Conservation (phyloP, 495 filamentous ascomycete genomes). For the Hyaloscypha finlandica region DNA sequence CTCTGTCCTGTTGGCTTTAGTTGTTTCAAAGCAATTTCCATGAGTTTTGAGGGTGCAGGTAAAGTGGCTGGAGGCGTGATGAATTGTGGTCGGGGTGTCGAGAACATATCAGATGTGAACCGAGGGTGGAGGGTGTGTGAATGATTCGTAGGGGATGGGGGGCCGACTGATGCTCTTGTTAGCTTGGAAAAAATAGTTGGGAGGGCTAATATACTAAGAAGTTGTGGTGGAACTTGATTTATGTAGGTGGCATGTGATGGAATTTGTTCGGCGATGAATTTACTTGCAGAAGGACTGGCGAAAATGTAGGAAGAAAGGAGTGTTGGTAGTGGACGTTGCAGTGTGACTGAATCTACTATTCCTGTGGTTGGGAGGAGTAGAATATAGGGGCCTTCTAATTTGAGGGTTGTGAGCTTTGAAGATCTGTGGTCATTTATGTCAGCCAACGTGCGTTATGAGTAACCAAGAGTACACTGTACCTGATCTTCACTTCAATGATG, state of each 20-base stretch:
- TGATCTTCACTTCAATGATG: background rate
- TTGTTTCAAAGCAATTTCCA: background rate
- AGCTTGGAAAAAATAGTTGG: background rate
- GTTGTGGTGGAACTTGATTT: constrained; percentile 24
- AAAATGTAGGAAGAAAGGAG: constrained; percentile 17
- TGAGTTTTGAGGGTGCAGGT: background rate
- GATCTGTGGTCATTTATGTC: background rate
- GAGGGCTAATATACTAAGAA: constrained; percentile 2
- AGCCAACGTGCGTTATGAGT: no score
- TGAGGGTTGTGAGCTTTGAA: background rate
- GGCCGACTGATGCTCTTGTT: background rate
- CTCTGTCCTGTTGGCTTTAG: constrained; percentile 11
- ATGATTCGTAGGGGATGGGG: constrained; percentile 7
- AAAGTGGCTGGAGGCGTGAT: background rate
- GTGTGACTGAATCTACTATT: background rate
- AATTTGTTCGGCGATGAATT: constrained; percentile 22
- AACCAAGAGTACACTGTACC: background rate
- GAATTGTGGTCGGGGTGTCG: constrained; percentile 8
- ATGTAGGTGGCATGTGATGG: constrained; percentile 11
- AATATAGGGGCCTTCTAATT: background rate
- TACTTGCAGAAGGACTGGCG: background rate
- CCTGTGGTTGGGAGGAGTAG: background rate
- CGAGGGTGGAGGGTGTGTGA: constrained; percentile 17
- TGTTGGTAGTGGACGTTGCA: background rate
- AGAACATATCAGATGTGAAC: constrained; percentile 22